These are phyloP conservation scores for Mycena vitilis DNA, from an alignment of 768 basidiomycete species.

Conservation along the genomic window DNA sequence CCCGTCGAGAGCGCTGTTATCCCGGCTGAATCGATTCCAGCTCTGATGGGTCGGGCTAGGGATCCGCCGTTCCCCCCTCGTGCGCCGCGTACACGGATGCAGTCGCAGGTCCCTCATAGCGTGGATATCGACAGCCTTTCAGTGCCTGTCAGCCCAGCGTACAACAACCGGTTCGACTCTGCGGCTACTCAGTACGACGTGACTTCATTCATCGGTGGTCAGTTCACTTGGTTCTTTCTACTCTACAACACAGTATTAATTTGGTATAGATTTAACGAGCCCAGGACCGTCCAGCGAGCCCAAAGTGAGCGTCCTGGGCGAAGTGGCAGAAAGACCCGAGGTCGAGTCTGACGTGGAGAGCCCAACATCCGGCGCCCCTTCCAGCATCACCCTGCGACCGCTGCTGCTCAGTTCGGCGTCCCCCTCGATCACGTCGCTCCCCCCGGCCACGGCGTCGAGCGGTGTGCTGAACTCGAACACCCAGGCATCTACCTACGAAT, in stretches of 20 bases:
- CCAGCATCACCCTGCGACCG: constrained; percentile 26
- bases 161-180: constrained; percentile 48
- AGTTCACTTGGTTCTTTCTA: constrained; percentile 24
- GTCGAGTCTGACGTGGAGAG: constrained; percentile 31
- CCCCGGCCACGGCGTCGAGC: constrained; percentile 24
- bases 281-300: constrained; percentile 34
- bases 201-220: constrained; percentile 77
- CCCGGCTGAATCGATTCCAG: not conserved
- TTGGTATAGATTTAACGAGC: constrained; percentile 38
- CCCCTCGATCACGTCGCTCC: constrained; percentile 26
- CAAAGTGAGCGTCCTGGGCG: constrained; percentile 16
- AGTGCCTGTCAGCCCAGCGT: constrained; percentile 33
- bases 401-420: constrained; percentile 25
- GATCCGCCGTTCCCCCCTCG: constrained; percentile 12
- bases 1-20: constrained; percentile 34
- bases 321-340: constrained; percentile 35
- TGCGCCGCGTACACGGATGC: constrained; percentile 15
- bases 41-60: not conserved
- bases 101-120: constrained; percentile 31
- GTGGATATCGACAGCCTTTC: constrained; percentile 24
- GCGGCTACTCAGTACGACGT: constrained; percentile 73
- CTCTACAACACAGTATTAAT: not conserved
- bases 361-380: constrained; percentile 16
- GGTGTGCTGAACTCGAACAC: constrained; percentile 22
- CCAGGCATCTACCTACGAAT: constrained; percentile 24